phyloP scores from a whole-genome alignment of 257 asterid species.

The Nicotiana knightiana region DNA sequence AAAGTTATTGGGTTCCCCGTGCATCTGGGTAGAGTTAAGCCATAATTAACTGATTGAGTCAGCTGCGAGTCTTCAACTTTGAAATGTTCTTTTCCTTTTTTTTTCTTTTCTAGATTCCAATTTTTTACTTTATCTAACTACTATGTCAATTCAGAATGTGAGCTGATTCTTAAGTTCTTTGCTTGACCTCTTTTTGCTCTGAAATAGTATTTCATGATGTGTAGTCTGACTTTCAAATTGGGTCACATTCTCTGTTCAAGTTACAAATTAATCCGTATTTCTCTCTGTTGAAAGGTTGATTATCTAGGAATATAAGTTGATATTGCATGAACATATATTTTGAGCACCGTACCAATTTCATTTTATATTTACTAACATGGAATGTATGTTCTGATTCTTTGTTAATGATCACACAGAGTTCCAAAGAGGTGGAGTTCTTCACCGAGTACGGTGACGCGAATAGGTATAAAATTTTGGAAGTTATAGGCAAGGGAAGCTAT shows the following conservation, averaged over 20 bases:
- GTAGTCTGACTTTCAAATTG: neutral
- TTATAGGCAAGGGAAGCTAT: slow-evolving; percentile 89
- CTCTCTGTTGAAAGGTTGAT: neutral
- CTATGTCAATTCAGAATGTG: neutral
- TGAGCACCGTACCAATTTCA: neutral
- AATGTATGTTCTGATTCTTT: slow-evolving; percentile 1
- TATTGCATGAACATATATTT: neutral
- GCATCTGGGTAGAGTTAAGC: neutral
- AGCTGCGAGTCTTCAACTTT: neutral
- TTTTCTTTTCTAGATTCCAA: neutral
- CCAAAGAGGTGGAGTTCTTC: slow-evolving; percentile 64
- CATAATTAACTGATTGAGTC: neutral
- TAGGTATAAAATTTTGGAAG: slow-evolving; percentile 77
- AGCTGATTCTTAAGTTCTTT: neutral
- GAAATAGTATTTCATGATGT: neutral
- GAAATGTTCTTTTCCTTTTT: neutral
- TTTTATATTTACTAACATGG: neutral
- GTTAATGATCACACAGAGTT: slow-evolving; percentile 33
- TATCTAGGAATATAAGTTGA: neutral
- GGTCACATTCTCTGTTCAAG: neutral
- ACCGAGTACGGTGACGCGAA: slow-evolving; percentile 85
- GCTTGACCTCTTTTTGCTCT: neutral
- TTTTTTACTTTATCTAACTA: neutral
- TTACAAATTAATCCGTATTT: neutral
- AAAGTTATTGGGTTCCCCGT: too few relatives aligned